Conservation (phyloP, 2,329 filamentous ascomycete genomes). For the Plectosphaerella cucumerina region DNA sequence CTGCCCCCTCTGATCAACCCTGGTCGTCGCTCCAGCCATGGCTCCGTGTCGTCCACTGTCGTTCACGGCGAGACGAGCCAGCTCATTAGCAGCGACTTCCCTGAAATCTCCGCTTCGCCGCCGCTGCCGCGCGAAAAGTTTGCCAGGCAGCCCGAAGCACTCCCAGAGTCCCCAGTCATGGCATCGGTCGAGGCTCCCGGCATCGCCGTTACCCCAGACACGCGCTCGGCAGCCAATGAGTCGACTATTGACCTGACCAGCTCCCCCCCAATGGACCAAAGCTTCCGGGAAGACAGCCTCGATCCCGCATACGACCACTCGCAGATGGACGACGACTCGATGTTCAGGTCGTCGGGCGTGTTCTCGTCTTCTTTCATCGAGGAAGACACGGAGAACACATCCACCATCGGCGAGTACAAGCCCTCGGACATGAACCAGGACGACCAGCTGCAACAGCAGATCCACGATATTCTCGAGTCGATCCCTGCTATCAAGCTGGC, state of each 20-base stretch:
- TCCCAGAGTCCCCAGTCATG: background rate
- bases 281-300: conserved; percentile 5
- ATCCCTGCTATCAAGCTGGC: conserved; percentile 79
- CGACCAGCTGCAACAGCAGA: conserved; percentile 73
- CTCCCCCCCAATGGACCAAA: conserved; percentile 34
- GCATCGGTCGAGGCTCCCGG: background rate
- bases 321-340: conserved; percentile 20
- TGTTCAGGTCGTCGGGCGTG: conserved; percentile 37
- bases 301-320: conserved; percentile 8
- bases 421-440: conserved; percentile 41
- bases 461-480: conserved; percentile 70
- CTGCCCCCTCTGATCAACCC: conserved; percentile 29
- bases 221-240: background rate
- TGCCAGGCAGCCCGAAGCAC: background rate
- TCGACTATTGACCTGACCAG: conserved; percentile 18
- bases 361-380: conserved; percentile 38
- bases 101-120: conserved; percentile 41
- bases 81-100: conserved; percentile 36
- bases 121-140: conserved; percentile 27
- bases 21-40: conserved; percentile 23
- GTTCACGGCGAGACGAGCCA: conserved; percentile 31
- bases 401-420: conserved; percentile 27
- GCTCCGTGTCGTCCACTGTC: conserved; percentile 32
- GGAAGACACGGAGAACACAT: conserved; percentile 42
- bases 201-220: background rate